Conservation (phyloP, 257 asterid genomes). For the Lavandula angustifolia region DNA sequence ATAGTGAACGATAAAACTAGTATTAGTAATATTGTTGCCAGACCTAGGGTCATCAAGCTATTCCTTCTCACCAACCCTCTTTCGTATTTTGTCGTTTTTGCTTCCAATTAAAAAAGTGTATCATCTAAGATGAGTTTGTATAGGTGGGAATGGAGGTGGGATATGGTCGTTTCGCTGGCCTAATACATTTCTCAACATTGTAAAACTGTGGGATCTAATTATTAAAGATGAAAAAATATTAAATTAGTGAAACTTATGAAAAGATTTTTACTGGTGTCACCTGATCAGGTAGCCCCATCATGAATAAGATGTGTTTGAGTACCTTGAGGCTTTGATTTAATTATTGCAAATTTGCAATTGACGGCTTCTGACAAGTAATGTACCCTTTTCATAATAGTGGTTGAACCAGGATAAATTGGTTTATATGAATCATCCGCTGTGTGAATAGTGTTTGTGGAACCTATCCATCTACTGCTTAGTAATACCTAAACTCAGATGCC, state of each 20-base stretch:
- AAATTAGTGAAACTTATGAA: constrained; percentile 5
- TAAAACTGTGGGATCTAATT: constrained; percentile 7
- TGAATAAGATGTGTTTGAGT: constrained; percentile 8
- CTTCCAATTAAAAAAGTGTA: constrained; percentile 7
- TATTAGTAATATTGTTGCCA: neutral
- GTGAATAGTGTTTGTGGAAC: neutral
- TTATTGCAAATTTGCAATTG: constrained; percentile 4
- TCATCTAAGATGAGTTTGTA: constrained; percentile 2
- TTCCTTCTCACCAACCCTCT: constrained; percentile 18
- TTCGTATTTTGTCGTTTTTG: neutral
- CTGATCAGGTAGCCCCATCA: neutral
- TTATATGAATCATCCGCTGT: neutral
- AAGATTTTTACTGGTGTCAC: neutral
- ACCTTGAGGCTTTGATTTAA: constrained; percentile 3
- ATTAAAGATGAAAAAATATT: neutral
- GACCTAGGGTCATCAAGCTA: constrained; percentile 16
- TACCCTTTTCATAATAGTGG: neutral
- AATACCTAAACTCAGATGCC: neutral
- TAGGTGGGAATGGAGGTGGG: neutral
- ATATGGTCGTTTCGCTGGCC: neutral
- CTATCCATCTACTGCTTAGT: constrained; percentile 5
- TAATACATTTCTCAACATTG: neutral
- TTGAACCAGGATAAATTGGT: neutral
- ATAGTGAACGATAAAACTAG: neutral
- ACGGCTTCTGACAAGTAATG: neutral